phyloP scores from a whole-genome alignment of 73 alveolate genomes.

The Breviolum minutum region DNA sequence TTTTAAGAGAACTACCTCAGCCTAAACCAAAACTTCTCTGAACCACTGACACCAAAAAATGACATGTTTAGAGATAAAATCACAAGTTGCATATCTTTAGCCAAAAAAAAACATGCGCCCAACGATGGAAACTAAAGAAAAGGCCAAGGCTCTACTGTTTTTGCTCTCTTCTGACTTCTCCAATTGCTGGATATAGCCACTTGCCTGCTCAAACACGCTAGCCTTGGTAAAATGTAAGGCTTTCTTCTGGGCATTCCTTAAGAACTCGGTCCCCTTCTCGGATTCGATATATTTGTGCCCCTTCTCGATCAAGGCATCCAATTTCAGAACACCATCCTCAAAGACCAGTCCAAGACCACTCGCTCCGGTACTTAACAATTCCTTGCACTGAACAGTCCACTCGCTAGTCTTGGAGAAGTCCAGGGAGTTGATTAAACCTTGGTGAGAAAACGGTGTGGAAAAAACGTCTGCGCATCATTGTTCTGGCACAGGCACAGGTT shows the following conservation, averaged over 20 bases:
- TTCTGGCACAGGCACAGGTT: too few relatives aligned
- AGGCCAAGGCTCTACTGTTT: conserved; percentile 25
- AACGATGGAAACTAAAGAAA: not conserved
- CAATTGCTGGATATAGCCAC: conserved; percentile 29
- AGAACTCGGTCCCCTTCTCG: conserved; percentile 71
- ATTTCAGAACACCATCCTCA: conserved; percentile 40
- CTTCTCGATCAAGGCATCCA: conserved; percentile 70
- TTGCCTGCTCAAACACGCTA: conserved; percentile 52
- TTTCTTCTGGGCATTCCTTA: conserved; percentile 76
- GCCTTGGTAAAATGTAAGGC: conserved; percentile 12
- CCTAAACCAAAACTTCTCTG: not conserved
- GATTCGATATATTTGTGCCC: conserved; percentile 74
- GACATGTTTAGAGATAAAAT: not conserved
- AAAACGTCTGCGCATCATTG: not conserved
- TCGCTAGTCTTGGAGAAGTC: conserved; percentile 55
- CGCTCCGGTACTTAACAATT: conserved; percentile 23
- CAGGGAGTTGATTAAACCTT: conserved; percentile 54
- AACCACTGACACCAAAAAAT: not conserved
- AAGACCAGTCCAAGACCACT: conserved; percentile 53
- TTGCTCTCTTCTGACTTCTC: conserved; percentile 36
- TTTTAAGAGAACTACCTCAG: not conserved
- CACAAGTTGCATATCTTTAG: not conserved
- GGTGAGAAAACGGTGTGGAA: not conserved
- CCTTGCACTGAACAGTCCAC: conserved; percentile 47
- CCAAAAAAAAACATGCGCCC: too few relatives aligned